A percentile compares a stretch with the other conserved stretches of the same genome.
These are phyloP conservation scores for Eucommia ulmoides DNA, from an alignment of 257 asterid genomes.

Conservation along the genomic window DNA sequence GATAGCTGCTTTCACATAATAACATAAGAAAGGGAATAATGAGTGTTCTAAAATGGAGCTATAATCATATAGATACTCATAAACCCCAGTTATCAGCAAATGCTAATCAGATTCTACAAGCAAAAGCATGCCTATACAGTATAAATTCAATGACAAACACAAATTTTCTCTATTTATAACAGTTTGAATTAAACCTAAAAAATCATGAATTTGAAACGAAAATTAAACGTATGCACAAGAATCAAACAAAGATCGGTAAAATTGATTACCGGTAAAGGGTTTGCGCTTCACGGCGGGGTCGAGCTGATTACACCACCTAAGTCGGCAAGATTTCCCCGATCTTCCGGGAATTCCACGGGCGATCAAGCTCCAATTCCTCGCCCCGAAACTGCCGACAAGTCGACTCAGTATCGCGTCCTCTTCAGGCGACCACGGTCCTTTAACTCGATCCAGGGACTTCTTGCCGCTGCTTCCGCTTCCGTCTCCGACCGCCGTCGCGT, in stretches of 20 bases:
- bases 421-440: constrained; percentile 92
- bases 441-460: constrained; percentile 45
- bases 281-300: constrained; percentile 75
- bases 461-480: constrained; percentile 21
- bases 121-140: too few species aligned
- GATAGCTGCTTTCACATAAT: too few species aligned
- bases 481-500: constrained; percentile 20
- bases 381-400: constrained; percentile 58
- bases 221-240: too few species aligned
- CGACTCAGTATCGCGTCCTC: constrained; percentile 64
- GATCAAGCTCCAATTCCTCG: constrained; percentile 80
- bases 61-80: too few species aligned
- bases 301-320: constrained; percentile 95
- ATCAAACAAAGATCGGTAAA: not conserved
- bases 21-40: too few species aligned
- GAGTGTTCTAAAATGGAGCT: too few species aligned
- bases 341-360: constrained; percentile 88
- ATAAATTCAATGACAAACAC: too few species aligned
- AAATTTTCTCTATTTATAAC: too few species aligned
- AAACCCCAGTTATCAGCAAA: too few species aligned
- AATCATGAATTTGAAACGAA: too few species aligned
- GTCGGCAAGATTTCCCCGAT: constrained; percentile 88
- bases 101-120: too few species aligned
- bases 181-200: too few species aligned
- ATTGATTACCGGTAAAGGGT: constrained; percentile 59